Evolutionary conservation across 2,329 filamentous ascomycete genomes (phyloP), one percentile per base, ranked within the genome.

Genomic region (Chaetothyriales sp.): DNA sequence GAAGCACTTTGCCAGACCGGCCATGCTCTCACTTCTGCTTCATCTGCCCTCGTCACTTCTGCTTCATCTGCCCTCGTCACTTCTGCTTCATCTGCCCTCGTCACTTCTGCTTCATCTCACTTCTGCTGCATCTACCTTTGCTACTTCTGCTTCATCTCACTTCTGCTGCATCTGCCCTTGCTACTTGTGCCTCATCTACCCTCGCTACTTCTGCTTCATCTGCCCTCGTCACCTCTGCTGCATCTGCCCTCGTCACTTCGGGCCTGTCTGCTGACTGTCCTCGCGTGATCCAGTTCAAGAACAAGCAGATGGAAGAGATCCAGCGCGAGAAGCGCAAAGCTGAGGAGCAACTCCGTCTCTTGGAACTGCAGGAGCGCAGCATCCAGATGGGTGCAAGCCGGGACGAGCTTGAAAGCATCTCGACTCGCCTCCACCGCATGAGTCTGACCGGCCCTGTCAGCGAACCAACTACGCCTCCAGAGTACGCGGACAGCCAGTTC

Each of bases 391-490:
- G 79, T 56, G 86, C 92, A 64, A 87, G 89, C 65, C 20, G 20
- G 2, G 49, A 52, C 43, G 79, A 85, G 61, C 82, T 94, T 62
- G 81, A 85, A 53, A 82, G 86, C 66, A 85, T 97, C 72, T 84
- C 89, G 63, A 83, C 88, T 61, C 68, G 69, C 28, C 59, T 73
- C 46, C 58, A 57, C 48, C 59, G 66, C 59, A 62, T 61, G 49
- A 73, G 69, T 53, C 66, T 75, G 62, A 69, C 75, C 56, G 75
- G 81, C 55, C 85, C 89, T 62, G 86, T 94, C 65, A 95, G 87
- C 61, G 90, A 97, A 70, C 92, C 92, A 15, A 95, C 92, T 1
- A 98, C 92, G 19, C 92, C 92, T 19, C 92, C 92, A 29, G 92
- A 97, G 67, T 90, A 92, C 67, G 83, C 82, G 61, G 88, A 94